Conservation (phyloP, 2,329 filamentous ascomycete species). For the Dactylella cylindrospora region DNA sequence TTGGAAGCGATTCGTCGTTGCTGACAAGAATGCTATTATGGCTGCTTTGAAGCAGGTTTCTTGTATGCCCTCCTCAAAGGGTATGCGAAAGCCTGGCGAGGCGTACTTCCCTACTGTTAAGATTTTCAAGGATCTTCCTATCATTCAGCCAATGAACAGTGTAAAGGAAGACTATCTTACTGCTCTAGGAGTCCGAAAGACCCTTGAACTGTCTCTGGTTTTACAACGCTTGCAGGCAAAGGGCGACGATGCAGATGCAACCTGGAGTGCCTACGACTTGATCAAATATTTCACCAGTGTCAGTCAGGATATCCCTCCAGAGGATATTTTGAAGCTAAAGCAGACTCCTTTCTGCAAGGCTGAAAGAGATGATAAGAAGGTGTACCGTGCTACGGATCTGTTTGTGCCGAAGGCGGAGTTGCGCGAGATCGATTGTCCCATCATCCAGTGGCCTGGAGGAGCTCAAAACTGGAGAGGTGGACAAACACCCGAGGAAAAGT, state of each 20-base stretch:
- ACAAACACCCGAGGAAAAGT: conserved; percentile 66
- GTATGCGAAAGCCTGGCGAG: conserved; percentile 81
- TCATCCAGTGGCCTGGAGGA: conserved; percentile 77
- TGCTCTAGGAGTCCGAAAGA: conserved; percentile 87
- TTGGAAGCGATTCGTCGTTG: conserved; percentile 76
- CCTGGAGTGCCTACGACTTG: conserved; percentile 91
- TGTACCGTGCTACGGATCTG: conserved; percentile 75
- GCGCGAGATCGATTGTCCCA: conserved; percentile 69
- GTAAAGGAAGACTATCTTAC: conserved; percentile 88
- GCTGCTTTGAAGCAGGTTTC: conserved; percentile 67
- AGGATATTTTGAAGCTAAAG: conserved; percentile 76
- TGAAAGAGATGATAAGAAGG: conserved; percentile 56
- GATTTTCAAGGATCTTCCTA: conserved; percentile 88
- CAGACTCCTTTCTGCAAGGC: conserved; percentile 80
- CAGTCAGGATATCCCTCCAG: conserved; percentile 77
- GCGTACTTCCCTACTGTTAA: conserved; percentile 93
- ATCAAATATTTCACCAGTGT: conserved; percentile 94
- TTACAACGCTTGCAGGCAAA: conserved; percentile 76
- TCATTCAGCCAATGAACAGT: conserved; percentile 71
- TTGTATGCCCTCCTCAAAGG: conserved; percentile 84
- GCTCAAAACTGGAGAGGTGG: conserved; percentile 61
- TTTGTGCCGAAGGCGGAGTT: conserved; percentile 76
- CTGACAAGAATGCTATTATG: conserved; percentile 66
- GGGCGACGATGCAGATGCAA: conserved; percentile 54
- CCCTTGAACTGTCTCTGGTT: conserved; percentile 88